Conservation (phyloP, 306 rosid species). For the Cucurbita argyrosperma region DNA sequence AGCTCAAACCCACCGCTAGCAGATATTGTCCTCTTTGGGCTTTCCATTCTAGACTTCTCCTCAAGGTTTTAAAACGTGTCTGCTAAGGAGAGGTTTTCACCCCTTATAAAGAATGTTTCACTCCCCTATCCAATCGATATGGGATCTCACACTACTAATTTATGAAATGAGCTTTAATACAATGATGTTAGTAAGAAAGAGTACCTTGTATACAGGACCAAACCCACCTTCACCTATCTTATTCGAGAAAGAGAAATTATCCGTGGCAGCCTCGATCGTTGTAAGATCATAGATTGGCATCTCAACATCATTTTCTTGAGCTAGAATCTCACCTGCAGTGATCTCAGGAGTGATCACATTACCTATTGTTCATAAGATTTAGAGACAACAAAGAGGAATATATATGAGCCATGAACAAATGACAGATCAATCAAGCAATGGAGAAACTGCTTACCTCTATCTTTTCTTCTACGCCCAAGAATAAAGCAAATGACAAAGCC, state of each 20-base stretch:
- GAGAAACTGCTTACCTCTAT: background rate
- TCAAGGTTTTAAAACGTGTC: too few species aligned
- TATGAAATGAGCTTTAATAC: background rate
- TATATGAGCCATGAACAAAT: background rate
- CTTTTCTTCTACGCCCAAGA: background rate
- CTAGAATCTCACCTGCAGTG: background rate
- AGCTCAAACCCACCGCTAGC: too few species aligned
- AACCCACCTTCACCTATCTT: slow-evolving; percentile 14
- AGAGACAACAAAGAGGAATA: background rate
- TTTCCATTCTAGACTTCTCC: too few species aligned
- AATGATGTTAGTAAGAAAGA: background rate
- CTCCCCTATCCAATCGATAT: fast-evolving
- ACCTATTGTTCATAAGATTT: background rate
- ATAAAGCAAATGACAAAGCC: slow-evolving; percentile 1
- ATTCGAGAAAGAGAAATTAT: background rate
- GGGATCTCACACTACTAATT: too few species aligned
- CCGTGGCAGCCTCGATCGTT: background rate
- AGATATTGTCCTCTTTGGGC: too few species aligned
- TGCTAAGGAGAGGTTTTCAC: too few species aligned
- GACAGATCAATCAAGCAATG: background rate
- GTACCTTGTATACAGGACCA: background rate
- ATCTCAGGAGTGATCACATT: background rate
- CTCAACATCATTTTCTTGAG: background rate
- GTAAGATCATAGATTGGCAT: background rate
- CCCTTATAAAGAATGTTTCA: too few species aligned